Conservation (phyloP, 73 alveolate genomes). For the Tetrahymena borealis region DNA sequence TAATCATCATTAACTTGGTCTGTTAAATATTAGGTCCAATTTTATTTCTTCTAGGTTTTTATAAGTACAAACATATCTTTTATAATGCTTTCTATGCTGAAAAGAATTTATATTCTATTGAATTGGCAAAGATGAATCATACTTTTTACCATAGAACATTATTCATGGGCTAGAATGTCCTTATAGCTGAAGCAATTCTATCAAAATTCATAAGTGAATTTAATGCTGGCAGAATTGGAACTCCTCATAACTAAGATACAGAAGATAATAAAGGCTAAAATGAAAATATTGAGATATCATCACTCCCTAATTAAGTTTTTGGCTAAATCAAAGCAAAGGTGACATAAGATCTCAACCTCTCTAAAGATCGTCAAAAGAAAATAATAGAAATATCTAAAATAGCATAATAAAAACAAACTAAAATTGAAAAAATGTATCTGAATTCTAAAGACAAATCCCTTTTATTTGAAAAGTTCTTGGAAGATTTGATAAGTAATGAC, state of each 20-base stretch:
- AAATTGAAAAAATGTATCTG: neutral
- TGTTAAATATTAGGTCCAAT: neutral
- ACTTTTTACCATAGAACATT: neutral
- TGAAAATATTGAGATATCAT: neutral
- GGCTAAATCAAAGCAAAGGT: neutral
- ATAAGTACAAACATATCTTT: neutral
- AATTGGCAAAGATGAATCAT: neutral
- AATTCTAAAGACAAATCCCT: neutral
- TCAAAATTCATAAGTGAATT: neutral
- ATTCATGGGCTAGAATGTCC: neutral
- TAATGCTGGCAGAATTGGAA: neutral
- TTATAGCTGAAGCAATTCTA: neutral
- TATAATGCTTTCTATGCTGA: neutral
- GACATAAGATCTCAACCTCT: neutral
- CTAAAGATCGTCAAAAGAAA: neutral
- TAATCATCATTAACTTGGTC: neutral
- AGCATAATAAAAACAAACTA: neutral
- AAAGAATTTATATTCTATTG: neutral
- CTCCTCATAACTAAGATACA: neutral
- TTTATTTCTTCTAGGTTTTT: neutral
- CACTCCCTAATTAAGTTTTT: neutral
- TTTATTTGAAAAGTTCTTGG: neutral
- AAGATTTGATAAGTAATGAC: neutral
- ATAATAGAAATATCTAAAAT: neutral
- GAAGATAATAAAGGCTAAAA: neutral